Conservation (phyloP, 2,329 filamentous ascomycete species). For the Hysterium pulicare region DNA sequence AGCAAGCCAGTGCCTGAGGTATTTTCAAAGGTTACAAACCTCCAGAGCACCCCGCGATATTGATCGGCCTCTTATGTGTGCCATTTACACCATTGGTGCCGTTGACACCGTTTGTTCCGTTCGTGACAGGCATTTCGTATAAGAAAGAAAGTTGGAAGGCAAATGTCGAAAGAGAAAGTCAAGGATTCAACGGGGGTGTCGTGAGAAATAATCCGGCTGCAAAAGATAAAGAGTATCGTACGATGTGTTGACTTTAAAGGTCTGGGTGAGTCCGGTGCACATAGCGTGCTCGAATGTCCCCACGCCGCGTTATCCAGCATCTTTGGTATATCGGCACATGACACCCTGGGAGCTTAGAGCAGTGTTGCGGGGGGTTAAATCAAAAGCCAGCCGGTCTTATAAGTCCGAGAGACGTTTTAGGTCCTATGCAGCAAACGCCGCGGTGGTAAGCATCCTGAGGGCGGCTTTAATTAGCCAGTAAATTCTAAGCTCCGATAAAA, state of each 20-base stretch:
- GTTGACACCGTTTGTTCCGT: constrained; percentile 2
- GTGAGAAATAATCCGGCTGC: no score
- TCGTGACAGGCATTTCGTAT: neutral
- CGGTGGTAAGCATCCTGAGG: neutral
- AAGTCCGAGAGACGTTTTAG: neutral
- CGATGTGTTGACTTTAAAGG: no score
- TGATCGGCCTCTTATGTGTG: constrained; percentile 16
- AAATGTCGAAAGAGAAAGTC: no score
- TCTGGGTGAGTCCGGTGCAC: no score
- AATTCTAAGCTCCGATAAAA: neutral
- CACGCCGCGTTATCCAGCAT: neutral
- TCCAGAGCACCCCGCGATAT: constrained; percentile 20
- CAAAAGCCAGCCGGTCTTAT: neutral
- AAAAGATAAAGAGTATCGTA: no score
- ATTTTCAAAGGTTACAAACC: constrained; percentile 3
- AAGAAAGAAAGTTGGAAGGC: neutral
- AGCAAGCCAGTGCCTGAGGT: neutral
- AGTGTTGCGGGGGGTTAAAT: neutral
- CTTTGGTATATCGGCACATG: neutral
- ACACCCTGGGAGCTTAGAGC: neutral
- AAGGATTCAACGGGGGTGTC: no score
- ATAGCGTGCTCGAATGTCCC: no score
- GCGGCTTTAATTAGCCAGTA: neutral
- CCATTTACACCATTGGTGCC: constrained; percentile 8
- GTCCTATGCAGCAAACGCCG: neutral